Base-by-base conservation (phyloP, 352 stramenopile genomes). In the Phytophthora colocasiae region DNA sequence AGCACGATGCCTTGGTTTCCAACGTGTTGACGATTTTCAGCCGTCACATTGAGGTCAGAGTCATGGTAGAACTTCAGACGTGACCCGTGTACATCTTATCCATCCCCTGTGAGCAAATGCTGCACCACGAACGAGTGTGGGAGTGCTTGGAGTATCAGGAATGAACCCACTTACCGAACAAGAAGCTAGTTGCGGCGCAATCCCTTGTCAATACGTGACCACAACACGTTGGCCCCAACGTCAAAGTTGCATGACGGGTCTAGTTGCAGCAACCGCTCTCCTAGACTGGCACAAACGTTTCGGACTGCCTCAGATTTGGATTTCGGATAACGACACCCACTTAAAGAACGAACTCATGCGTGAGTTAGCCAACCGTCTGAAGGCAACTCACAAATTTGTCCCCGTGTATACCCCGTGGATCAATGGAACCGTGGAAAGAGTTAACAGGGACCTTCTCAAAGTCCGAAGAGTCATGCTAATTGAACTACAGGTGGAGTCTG, bases 41-140 rank as follows among this genome's bases (percentile, higher is more conserved):
- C 7, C 3, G 52, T 60, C 26, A 43, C 22, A 6, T 49, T 41
- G 27, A 51, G 24, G 1, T 41, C 26, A 10, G 29, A 24, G 6
- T 62, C 54, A 24, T 26, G 22, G 31, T 47, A 53, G 15, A 53
- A 51, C 41, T 62, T 53, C 3, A 62, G 19, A 4, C 54, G 26
- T 1, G 43, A 61, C 6, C 31, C 53, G 14, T n/a, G n/a, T n/a
- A n/a, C n/a, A n/a, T n/a, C n/a, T n/a, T n/a, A n/a, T n/a, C n/a
- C n/a, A 19, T 44, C 31, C 6, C 19, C 44, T 3, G 31, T 53
- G 19, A 52, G 11, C 10, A 60, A n/a, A 14, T 60, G 52, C 2
- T 15, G 15, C 15, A 51, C 29, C 3, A 36, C 19, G 17, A 46
- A 61, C 15, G 53, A 61, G 19, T 61, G 43, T 24, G 54, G 32